Conservation (phyloP, 1,284 basidiomycete species). For the Vanrija humicola region DNA sequence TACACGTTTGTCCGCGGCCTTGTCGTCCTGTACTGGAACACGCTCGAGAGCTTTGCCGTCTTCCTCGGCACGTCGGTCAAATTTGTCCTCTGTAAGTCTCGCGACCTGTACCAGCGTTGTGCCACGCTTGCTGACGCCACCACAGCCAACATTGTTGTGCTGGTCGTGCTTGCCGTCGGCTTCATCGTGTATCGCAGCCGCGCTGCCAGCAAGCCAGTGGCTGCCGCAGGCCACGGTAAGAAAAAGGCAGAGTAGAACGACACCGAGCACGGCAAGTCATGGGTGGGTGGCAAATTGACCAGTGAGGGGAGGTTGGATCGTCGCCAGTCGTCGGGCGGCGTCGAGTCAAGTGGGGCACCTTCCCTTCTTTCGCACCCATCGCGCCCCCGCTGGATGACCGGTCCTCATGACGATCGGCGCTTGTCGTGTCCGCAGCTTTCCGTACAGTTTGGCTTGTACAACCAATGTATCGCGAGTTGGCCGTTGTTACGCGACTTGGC, state of each 20-base stretch:
- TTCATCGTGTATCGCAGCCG: constrained; percentile 32
- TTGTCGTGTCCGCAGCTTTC: too few relatives aligned
- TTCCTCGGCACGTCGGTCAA: constrained; percentile 35
- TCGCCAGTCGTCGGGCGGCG: too few relatives aligned
- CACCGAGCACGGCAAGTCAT: background rate
- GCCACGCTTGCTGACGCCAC: background rate
- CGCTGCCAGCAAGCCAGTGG: constrained; percentile 5
- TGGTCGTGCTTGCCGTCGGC: constrained; percentile 25
- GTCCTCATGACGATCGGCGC: background rate
- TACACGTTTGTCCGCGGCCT: constrained; percentile 30
- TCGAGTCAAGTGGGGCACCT: background rate
- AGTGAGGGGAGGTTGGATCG: too few relatives aligned
- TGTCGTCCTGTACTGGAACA: constrained; percentile 23
- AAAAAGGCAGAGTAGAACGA: constrained; percentile 7
- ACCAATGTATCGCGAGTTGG: too few relatives aligned
- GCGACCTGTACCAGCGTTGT: background rate
- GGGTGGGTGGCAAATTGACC: constrained; percentile 3
- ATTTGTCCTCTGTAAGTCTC: constrained; percentile 35
- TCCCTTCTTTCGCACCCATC: too few relatives aligned
- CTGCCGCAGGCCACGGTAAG: background rate
- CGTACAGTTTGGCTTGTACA: background rate
- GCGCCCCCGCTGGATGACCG: background rate
- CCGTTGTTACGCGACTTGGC: constrained; percentile 34
- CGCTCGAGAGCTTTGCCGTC: constrained; percentile 29
- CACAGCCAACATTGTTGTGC: constrained; percentile 37